Conservation (phyloP, 257 asterid species). For the Mentha longifolia region DNA sequence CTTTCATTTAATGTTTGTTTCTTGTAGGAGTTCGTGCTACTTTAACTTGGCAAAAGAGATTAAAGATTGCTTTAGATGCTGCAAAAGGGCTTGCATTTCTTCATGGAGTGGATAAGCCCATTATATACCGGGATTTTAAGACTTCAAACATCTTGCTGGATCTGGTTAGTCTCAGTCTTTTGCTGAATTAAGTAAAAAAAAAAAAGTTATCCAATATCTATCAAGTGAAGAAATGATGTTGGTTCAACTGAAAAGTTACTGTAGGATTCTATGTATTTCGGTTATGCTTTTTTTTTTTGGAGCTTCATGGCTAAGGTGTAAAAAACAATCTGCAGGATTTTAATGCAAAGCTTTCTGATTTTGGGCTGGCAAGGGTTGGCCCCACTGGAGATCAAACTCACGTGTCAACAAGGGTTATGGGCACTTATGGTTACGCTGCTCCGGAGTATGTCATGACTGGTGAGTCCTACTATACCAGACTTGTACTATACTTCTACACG, state of each 20-base stretch:
- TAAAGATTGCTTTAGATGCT: slow-evolving; percentile 90
- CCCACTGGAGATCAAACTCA: slow-evolving; percentile 99
- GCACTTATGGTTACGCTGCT: slow-evolving; percentile 97
- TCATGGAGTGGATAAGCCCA: slow-evolving; percentile 87
- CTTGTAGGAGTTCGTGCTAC: slow-evolving; percentile 68
- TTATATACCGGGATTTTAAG: slow-evolving; percentile 93
- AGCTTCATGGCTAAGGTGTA: slow-evolving; percentile 16
- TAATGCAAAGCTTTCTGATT: slow-evolving; percentile 94
- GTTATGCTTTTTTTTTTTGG: slow-evolving; percentile 4
- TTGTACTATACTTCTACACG: background rate
- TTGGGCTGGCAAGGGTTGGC: slow-evolving; percentile 93
- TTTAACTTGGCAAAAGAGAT: slow-evolving; percentile 75
- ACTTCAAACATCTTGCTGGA: slow-evolving; percentile 85
- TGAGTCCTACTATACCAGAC: slow-evolving; percentile 43
- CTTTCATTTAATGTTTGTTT: slow-evolving; percentile 21
- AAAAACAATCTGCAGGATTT: slow-evolving; percentile 61
- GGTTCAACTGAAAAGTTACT: slow-evolving; percentile 1
- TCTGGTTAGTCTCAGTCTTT: slow-evolving; percentile 44
- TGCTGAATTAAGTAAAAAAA: background rate
- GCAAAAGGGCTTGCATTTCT: slow-evolving; percentile 98
- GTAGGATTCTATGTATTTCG: background rate
- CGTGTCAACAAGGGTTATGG: slow-evolving; percentile 97
- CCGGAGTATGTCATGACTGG: slow-evolving; percentile 99
- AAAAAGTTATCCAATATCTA: background rate
- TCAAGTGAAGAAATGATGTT: background rate